Evolutionary conservation across 2,329 filamentous ascomycete genomes (phyloP), one percentile per base, ranked within the genome.

Genomic region (Blastomyces emzantsi): DNA sequence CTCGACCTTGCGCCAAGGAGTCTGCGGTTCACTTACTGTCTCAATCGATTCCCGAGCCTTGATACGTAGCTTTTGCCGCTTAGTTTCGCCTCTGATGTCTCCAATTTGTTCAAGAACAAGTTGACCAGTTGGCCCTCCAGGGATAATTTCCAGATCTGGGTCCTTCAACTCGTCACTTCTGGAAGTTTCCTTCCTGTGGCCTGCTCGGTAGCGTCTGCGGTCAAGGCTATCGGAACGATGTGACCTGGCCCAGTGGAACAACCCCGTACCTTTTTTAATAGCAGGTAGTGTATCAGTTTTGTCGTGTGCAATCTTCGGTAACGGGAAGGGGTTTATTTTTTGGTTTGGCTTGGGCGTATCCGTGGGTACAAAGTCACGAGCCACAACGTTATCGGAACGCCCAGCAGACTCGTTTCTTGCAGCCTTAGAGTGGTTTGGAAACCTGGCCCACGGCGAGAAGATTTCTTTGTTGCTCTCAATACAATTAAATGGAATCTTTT

Each of bases 401-500:
- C 62, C 64, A n/a, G 66, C 66, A 17, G 64, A 63, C 36, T 55
- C 62, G 28, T 64, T 64, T 58, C 68, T 63, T 43, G 67, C 64
- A 15, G 51, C 52, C 52, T 60, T 65, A 7, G 64, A 65, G 49
- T 69, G 66, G 56, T 66, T 69, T 54, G 68, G 67, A 30, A 67
- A 69, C 41, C 65, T 67, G 17, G 66, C 63, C 68, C 71, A 71
- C 36, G 69, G 61, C 11, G 66, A 62, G 30, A 49, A 64, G 30
- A 64, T 65, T n/a, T 60, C 61, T 25, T 51, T 49, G 28, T 36
- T 28, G 19, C 28, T 22, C 8, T 22, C 30, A 30, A 30, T 22
- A 9, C n/a, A 5, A 30, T 59, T 36, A 11, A 6, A 33, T 30
- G 13, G 2, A 22, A 43, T 28, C 36, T 43, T 43, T 22, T 43